These are phyloP conservation scores for Xylaria sp. DNA, from an alignment of 2,329 filamentous ascomycete genomes.

Conservation along the genomic window DNA sequence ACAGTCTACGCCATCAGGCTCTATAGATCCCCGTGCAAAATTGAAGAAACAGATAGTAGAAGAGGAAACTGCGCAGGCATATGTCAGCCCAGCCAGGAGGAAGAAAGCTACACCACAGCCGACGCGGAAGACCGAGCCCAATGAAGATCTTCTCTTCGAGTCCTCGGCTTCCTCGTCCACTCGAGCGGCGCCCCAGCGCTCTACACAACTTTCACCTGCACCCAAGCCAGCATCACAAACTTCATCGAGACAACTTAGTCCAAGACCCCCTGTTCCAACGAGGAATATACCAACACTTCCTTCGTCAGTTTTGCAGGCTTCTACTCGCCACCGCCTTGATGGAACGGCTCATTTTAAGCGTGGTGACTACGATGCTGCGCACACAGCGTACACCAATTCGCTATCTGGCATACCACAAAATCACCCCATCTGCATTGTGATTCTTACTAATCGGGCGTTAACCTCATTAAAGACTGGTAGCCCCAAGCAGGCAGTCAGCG, in stretches of 20 bases:
- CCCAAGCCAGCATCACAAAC: constrained; percentile 54
- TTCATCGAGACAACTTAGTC: constrained; percentile 57
- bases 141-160: constrained; percentile 74
- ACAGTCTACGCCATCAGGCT: constrained; percentile 58
- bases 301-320: constrained; percentile 75
- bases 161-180: constrained; percentile 51
- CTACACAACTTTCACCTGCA: constrained; percentile 51
- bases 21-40: constrained; percentile 65
- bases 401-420: constrained; percentile 77
- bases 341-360: constrained; percentile 93
- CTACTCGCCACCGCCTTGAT: constrained; percentile 79
- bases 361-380: constrained; percentile 89
- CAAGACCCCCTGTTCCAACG: constrained; percentile 59
- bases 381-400: constrained; percentile 83
- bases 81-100: constrained; percentile 86
- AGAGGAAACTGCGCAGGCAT: constrained; percentile 83
- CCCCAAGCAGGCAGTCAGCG: constrained; percentile 84
- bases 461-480: constrained; percentile 93
- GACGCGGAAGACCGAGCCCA: constrained; percentile 57
- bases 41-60: constrained; percentile 80
- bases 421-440: constrained; percentile 88
- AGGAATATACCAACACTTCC: constrained; percentile 74
- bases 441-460: constrained; percentile 90
- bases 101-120: constrained; percentile 72
- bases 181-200: constrained; percentile 40